These are phyloP conservation scores for Chlorella sp. DNA, from an alignment of 139 green algal species.

Conservation along the genomic window DNA sequence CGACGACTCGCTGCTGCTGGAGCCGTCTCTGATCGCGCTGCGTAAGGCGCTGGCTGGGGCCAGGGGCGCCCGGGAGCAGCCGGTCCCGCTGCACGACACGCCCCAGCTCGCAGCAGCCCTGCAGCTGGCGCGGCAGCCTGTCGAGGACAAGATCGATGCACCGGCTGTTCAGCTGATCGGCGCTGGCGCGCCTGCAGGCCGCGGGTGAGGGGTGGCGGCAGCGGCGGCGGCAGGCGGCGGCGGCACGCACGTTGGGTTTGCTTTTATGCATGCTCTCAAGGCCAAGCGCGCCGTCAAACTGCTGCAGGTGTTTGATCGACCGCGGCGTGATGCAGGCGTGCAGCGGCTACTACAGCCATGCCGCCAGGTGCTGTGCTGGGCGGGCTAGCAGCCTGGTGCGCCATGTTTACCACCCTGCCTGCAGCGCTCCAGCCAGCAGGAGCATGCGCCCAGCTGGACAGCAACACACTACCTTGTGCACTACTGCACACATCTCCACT, in stretches of 20 bases:
- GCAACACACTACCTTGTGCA: no score
- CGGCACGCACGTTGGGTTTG: no score
- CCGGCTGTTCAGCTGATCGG: background rate
- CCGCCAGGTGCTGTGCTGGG: background rate
- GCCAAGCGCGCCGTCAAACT: no score
- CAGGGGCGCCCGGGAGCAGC: no score
- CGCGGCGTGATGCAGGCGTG: background rate
- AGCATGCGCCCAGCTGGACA: no score
- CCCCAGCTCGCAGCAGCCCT: background rate
- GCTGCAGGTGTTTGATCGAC: background rate
- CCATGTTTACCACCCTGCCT: no score
- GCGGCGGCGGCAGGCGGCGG: background rate
- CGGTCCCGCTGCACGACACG: background rate
- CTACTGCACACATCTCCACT: no score
- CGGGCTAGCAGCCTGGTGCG: no score
- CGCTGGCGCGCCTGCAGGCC: background rate
- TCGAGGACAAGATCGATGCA: background rate
- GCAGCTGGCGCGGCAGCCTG: background rate
- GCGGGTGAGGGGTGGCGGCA: background rate
- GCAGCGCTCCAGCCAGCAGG: no score
- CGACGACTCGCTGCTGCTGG: background rate
- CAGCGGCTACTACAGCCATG: constrained; percentile 22
- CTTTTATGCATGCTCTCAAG: no score
- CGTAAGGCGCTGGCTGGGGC: background rate
- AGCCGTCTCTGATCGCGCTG: constrained; percentile 1